phyloP scores from a whole-genome alignment of 495 filamentous ascomycete genomes.

The Aspergillus biplanus region DNA sequence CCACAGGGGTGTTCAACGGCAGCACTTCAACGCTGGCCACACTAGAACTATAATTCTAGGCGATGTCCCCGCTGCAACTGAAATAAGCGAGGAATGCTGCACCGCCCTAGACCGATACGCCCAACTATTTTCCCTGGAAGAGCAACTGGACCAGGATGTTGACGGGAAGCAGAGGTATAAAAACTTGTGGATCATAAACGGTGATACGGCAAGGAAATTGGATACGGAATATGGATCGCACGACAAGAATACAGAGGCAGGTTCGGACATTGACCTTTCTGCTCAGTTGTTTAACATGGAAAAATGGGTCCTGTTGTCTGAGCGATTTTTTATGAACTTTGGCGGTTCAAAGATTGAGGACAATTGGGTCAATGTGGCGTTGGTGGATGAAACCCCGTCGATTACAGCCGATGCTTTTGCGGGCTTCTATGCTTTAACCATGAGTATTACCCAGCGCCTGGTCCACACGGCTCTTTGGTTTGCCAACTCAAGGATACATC shows the following conservation, averaged over 20 bases:
- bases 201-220: constrained; percentile 43
- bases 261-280: constrained; percentile 44
- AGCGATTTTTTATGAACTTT: constrained; percentile 79
- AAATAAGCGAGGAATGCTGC: constrained; percentile 69
- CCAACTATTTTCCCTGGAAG: constrained; percentile 58
- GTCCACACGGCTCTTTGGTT: constrained; percentile 68
- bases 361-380: constrained; percentile 65
- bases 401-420: constrained; percentile 69
- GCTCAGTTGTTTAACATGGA: constrained; percentile 60
- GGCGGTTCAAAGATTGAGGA: constrained; percentile 52
- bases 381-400: constrained; percentile 57
- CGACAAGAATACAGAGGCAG: not conserved
- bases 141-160: constrained; percentile 58
- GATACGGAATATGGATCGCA: constrained; percentile 31
- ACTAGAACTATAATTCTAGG: constrained; percentile 30
- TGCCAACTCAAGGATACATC: constrained; percentile 60
- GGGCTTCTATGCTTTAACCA: constrained; percentile 71
- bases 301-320: constrained; percentile 67
- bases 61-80: constrained; percentile 70
- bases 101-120: constrained; percentile 69
- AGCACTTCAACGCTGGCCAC: constrained; percentile 32
- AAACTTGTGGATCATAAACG: constrained; percentile 59
- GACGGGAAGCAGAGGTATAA: constrained; percentile 58
- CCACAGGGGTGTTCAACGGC: constrained; percentile 46
- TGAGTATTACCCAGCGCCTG: constrained; percentile 69